A percentile compares a stretch with the other conserved stretches of the same genome.
phyloP scores from a whole-genome alignment of 148 eudicot species.

The Bassia scoparia region DNA sequence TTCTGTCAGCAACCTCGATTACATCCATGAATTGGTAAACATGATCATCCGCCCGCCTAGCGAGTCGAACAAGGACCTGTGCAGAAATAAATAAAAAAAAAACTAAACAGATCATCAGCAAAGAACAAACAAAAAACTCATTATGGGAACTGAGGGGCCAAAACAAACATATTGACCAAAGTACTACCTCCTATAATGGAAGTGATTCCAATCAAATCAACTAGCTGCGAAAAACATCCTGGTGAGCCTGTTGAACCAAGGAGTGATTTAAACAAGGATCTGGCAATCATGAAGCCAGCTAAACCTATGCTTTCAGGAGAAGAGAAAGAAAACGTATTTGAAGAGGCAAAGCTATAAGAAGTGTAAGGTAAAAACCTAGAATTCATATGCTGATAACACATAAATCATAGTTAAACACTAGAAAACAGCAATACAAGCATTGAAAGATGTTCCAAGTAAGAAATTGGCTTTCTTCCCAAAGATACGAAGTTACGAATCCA shows the following conservation, averaged over 20 bases:
- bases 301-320: background rate
- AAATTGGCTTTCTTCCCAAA: background rate
- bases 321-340: background rate
- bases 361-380: background rate
- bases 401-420: too few relatives aligned
- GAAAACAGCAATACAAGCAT: background rate
- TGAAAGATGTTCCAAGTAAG: background rate
- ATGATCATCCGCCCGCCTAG: conserved; percentile 96
- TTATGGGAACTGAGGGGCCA: background rate
- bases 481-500: background rate
- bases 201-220: conserved; percentile 94
- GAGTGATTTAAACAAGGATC: background rate
- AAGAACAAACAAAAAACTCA: conserved; percentile 1
- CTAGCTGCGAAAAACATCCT: conserved; percentile 73
- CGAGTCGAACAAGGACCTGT: conserved; percentile 95
- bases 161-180: background rate
- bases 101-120: background rate
- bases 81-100: conserved; percentile 4
- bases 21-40: conserved; percentile 81
- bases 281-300: background rate
- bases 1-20: conserved; percentile 91
- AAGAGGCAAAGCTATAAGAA: background rate
- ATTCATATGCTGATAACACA: background rate
- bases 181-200: conserved; percentile 88
- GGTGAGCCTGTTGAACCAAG: conserved; percentile 64